Base-by-base conservation (phyloP, 768 basidiomycete species). In the Glaciozyma antarctica region DNA sequence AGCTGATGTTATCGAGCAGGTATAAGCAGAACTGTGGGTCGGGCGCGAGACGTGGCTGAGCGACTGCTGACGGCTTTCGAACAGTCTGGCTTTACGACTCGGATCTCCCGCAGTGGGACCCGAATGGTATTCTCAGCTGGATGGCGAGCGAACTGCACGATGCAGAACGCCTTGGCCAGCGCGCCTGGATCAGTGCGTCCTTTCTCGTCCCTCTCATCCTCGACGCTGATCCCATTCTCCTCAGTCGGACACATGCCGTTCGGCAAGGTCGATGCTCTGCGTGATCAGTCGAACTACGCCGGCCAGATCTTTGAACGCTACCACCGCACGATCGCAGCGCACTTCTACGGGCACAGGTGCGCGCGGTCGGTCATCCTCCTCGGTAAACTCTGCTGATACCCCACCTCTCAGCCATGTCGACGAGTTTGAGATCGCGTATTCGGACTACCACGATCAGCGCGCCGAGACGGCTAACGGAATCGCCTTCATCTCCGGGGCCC, bases 81-180 rank as follows among this genome's bases (percentile, higher is more conserved):
- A 83, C 83, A 75, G 83, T 83, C 71, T 85, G 82, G 81, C 76
- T 85, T 1, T 85, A 82, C 68, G 84, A 85, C 68, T 80, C 78
- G 32, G 80, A 84, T 60, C 72, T 68, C 6, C 75, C 68, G 22
- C 79, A 79, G 53, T 78, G 81, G 7, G 85, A 86, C 72, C 84
- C 84, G 15, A 84, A 84, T 68, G 84, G 82, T 12, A 78, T 86
- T 55, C 74, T 86, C 12, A 78, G 77, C 0, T 86, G 85, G 74
- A 73, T 81, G 28, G 80, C 81, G 0, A 73, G 77, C 22, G 77
- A 85, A 68, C 78, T 86, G 5, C 84, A 85, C 74, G 77, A 77
- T 2, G 83, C 85, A 4, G 85, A 86, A 74, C 80, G 81, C 64
- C 79, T 79, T 0, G 83, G 84, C 0, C 79, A 85, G 69, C 79